Evolutionary conservation across 2,329 filamentous ascomycete species (phyloP).

Genomic region (Botrytis byssoidea): DNA sequence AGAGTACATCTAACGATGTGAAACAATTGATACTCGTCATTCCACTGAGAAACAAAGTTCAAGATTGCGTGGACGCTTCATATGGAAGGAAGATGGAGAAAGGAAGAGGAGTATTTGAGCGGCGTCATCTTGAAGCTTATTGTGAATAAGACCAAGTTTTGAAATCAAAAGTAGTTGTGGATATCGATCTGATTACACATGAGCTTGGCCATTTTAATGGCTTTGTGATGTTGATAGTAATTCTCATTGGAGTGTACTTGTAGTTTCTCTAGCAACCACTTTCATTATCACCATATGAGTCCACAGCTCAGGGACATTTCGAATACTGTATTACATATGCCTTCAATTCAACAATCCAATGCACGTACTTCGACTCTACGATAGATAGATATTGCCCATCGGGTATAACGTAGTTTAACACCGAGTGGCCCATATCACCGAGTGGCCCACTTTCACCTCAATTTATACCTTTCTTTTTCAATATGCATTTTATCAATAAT

Average conservation of each 20-base stretch:
- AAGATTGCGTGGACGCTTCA: background rate
- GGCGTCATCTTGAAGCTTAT: background rate
- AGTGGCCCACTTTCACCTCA: too few relatives aligned
- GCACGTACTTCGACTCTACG: background rate
- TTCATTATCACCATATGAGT: background rate
- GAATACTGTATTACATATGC: background rate
- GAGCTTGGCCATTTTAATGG: background rate
- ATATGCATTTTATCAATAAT: too few relatives aligned
- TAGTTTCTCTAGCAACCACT: background rate
- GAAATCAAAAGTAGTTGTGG: background rate
- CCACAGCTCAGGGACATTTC: too few relatives aligned
- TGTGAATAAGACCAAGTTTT: background rate
- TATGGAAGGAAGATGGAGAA: background rate
- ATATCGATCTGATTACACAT: background rate
- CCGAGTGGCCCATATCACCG: rapidly evolving
- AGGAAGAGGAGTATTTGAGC: background rate
- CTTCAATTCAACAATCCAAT: too few relatives aligned
- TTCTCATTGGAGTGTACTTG: background rate
- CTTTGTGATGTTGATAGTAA: background rate
- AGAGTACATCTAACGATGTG: background rate
- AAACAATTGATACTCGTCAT: background rate
- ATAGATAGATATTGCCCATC: background rate
- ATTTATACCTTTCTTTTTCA: too few relatives aligned
- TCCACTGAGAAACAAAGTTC: background rate
- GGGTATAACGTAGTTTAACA: background rate